These are phyloP conservation scores for Torulaspora globosa DNA, from an alignment of 1,139 yeast genomes.

Conservation along the genomic window DNA sequence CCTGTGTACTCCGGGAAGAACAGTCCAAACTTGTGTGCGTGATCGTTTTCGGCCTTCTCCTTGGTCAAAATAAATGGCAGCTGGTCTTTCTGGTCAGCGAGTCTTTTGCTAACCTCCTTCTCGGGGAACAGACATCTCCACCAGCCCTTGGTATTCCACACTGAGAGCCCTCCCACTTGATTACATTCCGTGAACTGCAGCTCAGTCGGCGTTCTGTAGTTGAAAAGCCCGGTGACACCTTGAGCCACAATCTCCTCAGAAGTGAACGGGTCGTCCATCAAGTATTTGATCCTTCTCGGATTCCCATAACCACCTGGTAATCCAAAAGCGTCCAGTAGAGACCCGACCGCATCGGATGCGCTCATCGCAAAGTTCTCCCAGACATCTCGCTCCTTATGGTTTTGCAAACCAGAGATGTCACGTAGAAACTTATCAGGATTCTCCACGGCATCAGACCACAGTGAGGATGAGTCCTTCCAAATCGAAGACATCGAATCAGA, in stretches of 20 bases:
- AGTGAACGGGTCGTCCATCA: conserved; percentile 19
- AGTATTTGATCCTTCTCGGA: conserved; percentile 17
- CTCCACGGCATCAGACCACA: conserved; percentile 16
- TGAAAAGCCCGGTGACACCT: conserved; percentile 45
- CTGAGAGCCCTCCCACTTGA: conserved; percentile 59
- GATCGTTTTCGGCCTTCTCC: conserved; percentile 46
- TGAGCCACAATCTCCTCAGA: conserved; percentile 20
- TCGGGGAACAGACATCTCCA: conserved; percentile 87
- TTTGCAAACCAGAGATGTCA: conserved; percentile 8
- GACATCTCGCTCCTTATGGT: conserved; percentile 12
- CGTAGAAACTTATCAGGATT: conserved; percentile 22
- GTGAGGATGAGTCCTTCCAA: conserved; percentile 15
- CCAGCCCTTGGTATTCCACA: conserved; percentile 76
- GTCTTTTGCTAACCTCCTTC: conserved; percentile 41
- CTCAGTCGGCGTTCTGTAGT: conserved; percentile 60
- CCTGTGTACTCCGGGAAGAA: conserved; percentile 64
- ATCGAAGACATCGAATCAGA: conserved; percentile 18
- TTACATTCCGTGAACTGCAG: conserved; percentile 60
- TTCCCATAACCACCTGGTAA: conserved; percentile 24
- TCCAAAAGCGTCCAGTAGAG: conserved; percentile 22
- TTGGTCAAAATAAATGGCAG: conserved; percentile 42
- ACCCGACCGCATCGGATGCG: conserved; percentile 23
- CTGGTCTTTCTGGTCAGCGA: conserved; percentile 22
- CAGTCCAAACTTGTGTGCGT: conserved; percentile 39
- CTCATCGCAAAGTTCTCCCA: conserved; percentile 16